Evolutionary conservation across 352 stramenopile species (phyloP), one percentile per base, ranked within the genome.

Genomic region (Pythium rhizo-oryzae): DNA sequence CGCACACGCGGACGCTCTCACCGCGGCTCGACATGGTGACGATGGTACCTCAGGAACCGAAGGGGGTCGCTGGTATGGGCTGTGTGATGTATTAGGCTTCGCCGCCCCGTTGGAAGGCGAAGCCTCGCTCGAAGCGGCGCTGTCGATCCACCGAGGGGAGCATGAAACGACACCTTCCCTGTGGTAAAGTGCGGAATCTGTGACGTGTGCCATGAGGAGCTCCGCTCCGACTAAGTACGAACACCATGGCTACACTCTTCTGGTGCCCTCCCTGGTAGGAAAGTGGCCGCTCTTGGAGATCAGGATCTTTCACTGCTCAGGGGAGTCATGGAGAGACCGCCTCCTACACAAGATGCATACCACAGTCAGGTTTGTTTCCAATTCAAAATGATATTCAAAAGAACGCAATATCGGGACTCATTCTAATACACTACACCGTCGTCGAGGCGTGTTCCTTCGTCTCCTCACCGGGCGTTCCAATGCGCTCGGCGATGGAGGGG

Each of bases 1-100:
- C 94, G 37, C 97, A 93, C 4, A 98, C 94, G 43, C 94, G 93
- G 23, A 99, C 95, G 55, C 85, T 96, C 59, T 98, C 95, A 69
- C 81, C 70, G 47, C 62, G 59, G 60, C 70, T 78, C 24, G 75
- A 61, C 70, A 80, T 80, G 21, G 51, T 4, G 49, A 21, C 33
- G 49, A 11, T 55, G 9, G 49, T 19, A 33, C n/a, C 28, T 33
- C 28, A 6, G 6, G 28, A 33, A 33, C 6, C 28, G 24, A 41
- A 9, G 41, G 44, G 37, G 30, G 44, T 51, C 18, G 11, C 8
- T 51, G 59, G n/a, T 33, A 28, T 15, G n/a, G 3, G 28, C 28
- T 33, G 28, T 33, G 28, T 33, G 28, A 49, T 21, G 25, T 25
- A n/a, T n/a, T n/a, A n/a, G n/a, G n/a, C n/a, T n/a, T n/a, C n/a